Evolutionary conservation across 1,284 basidiomycete species (phyloP), one percentile per base, ranked within the genome.

Genomic region (Cerrena zonata): DNA sequence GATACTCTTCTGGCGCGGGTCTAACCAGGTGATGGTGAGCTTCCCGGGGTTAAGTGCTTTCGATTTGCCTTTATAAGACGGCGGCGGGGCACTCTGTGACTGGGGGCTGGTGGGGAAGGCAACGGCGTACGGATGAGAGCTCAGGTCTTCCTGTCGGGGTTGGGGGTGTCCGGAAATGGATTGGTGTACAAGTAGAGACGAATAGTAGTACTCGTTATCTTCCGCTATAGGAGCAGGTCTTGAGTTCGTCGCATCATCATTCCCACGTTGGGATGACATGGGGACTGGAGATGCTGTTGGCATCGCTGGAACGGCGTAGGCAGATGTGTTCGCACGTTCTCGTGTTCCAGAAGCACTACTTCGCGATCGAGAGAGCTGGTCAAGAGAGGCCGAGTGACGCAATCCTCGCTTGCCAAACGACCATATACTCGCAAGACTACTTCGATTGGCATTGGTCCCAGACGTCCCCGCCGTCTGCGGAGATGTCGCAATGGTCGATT

Each of bases 51-150:
- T 46, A 25, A 57, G 48, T 19, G 50, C 51, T 21, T 47, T 58
- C 21, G 55, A 58, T 45, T 61, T 61, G 47, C 56, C 56, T 49
- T 59, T 59, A 47, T 53, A 42, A 54, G 50, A 41, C 49, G 52
- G 57, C 61, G 51, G 58, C 12, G 60, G 62, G 23, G 61, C 59
- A 41, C 65, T 54, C 19, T 56, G 60, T 10, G 65, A 60, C 34
- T 55, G 39, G 38, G 57, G 45, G 10, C 43, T 52, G 37, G 56
- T 42, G n/a, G 73, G 65, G 34, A 70, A 65, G 13, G 68, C 63
- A 58, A 75, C 73, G 15, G 78, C 77, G 60, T 80, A 83, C 5
- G 81, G 80, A 55, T 77, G 77, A 25, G 60, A 60, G 60, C 61
- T 46, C 46, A 68, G 58, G 21, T 42, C 23, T 7, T 18, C 10